Evolutionary conservation across 2,329 filamentous ascomycete species (phyloP).

Genomic region (Xylariaceae sp.): DNA sequence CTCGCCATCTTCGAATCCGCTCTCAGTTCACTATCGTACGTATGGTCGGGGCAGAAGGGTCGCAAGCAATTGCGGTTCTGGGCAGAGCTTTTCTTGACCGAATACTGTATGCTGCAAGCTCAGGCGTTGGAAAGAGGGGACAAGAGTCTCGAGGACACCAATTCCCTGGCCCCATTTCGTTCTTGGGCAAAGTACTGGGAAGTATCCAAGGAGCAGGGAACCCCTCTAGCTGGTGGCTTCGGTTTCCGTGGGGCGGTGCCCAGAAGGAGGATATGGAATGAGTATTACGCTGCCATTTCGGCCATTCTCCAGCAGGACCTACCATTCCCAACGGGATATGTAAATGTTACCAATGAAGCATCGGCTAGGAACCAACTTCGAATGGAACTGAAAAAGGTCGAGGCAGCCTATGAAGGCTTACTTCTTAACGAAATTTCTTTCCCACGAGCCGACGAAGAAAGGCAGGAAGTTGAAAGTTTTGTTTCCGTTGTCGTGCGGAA

Average conservation of each 20-base stretch:
- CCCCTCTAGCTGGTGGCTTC: conserved; percentile 54
- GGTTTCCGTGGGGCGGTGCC: conserved; percentile 63
- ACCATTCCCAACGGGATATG: conserved; percentile 57
- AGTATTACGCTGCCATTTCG: conserved; percentile 82
- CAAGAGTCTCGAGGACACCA: conserved; percentile 53
- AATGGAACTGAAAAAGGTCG: conserved; percentile 77
- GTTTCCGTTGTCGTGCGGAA: conserved; percentile 79
- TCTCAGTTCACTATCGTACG: conserved; percentile 61
- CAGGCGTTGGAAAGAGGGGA: conserved; percentile 57
- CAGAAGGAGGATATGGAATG: conserved; percentile 75
- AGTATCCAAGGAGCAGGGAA: conserved; percentile 42
- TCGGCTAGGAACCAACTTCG: conserved; percentile 67
- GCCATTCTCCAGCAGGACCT: conserved; percentile 70
- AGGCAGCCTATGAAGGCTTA: conserved; percentile 77
- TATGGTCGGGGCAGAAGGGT: conserved; percentile 54
- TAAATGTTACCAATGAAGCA: conserved; percentile 47
- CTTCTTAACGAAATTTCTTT: conserved; percentile 80
- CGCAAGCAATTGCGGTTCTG: conserved; percentile 73
- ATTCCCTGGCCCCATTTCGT: conserved; percentile 60
- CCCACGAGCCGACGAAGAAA: conserved; percentile 78
- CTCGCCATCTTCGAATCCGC: conserved; percentile 68
- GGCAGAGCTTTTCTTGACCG: conserved; percentile 77
- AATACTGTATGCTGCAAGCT: conserved; percentile 71
- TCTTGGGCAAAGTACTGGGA: conserved; percentile 75
- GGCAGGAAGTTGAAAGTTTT: conserved; percentile 80